Conservation (phyloP, 2,329 filamentous ascomycete species). For the Pseudocercospora crystallina region DNA sequence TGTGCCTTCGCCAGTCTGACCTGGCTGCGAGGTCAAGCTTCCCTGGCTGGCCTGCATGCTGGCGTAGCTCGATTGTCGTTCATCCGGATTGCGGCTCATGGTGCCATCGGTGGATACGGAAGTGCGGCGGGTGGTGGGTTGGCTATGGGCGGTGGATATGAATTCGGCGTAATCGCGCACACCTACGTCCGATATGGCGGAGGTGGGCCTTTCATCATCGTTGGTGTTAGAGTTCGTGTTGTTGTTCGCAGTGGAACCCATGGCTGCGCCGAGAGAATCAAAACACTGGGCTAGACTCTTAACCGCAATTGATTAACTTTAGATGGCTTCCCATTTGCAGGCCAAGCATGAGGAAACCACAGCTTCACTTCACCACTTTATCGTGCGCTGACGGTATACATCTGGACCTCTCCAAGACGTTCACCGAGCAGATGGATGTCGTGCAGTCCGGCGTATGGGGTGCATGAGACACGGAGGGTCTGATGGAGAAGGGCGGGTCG, state of each 20-base stretch:
- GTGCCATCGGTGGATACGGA: conserved; percentile 23
- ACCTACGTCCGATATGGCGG: conserved; percentile 7
- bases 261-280: too few relatives aligned
- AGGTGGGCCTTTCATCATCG: conserved; percentile 1
- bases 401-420: too few relatives aligned
- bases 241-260: too few relatives aligned
- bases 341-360: too few relatives aligned
- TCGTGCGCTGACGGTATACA: too few relatives aligned
- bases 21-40: conserved; percentile 23
- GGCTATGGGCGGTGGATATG: conserved; percentile 12
- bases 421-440: too few relatives aligned
- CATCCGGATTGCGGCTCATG: conserved; percentile 21
- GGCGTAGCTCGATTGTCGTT: conserved; percentile 18
- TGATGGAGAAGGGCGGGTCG: too few relatives aligned
- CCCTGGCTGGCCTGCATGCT: conserved; percentile 30
- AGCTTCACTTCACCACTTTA: too few relatives aligned
- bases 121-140: conserved; percentile 24
- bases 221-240: conserved; percentile 5
- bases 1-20: conserved; percentile 11
- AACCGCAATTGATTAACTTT: conserved; percentile 12
- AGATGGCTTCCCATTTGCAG: too few relatives aligned
- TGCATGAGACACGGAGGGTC: too few relatives aligned
- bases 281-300: conserved; percentile 9
- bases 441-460: too few relatives aligned
- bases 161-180: conserved; percentile 21